phyloP scores from a whole-genome alignment of 2,329 filamentous ascomycete genomes.

The Paraphoma sp. region DNA sequence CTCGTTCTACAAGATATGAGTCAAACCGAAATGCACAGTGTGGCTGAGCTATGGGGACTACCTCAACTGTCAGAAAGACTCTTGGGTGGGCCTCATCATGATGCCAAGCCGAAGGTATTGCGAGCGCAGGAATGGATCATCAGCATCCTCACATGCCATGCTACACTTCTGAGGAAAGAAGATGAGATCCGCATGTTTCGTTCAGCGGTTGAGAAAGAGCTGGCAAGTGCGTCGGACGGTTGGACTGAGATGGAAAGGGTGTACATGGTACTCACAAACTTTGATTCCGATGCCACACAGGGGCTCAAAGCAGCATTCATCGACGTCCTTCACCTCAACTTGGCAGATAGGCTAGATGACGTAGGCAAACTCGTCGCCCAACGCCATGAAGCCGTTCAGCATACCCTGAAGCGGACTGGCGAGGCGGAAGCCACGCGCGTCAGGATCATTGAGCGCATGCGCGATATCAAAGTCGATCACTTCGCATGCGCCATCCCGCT shows the following conservation, averaged over 20 bases:
- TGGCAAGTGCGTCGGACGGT: neutral
- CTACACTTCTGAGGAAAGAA: conserved; percentile 1
- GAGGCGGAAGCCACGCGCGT: conserved; percentile 5
- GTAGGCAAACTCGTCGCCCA: conserved; percentile 3
- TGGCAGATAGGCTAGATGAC: conserved; percentile 8
- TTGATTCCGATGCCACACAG: conserved; percentile 2
- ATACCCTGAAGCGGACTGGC: neutral
- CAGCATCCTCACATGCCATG: conserved; percentile 10
- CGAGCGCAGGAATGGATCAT: conserved; percentile 19
- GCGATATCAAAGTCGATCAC: conserved; percentile 13
- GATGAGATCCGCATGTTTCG: conserved; percentile 17
- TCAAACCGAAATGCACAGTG: neutral
- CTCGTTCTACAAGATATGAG: neutral
- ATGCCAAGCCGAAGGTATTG: neutral
- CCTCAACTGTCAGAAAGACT: neutral
- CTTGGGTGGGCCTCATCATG: neutral
- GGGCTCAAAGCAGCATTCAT: conserved; percentile 15
- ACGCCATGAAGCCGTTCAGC: conserved; percentile 3
- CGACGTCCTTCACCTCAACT: conserved; percentile 18
- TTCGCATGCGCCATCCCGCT: conserved; percentile 31
- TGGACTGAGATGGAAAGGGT: conserved; percentile 22
- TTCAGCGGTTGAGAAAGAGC: conserved; percentile 18
- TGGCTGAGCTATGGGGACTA: neutral
- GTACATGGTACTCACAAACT: conserved; percentile 26
- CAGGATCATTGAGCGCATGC: conserved; percentile 4